These are phyloP conservation scores for Fusarium sp. DNA, from an alignment of 2,329 filamentous ascomycete genomes.

Conservation along the genomic window DNA sequence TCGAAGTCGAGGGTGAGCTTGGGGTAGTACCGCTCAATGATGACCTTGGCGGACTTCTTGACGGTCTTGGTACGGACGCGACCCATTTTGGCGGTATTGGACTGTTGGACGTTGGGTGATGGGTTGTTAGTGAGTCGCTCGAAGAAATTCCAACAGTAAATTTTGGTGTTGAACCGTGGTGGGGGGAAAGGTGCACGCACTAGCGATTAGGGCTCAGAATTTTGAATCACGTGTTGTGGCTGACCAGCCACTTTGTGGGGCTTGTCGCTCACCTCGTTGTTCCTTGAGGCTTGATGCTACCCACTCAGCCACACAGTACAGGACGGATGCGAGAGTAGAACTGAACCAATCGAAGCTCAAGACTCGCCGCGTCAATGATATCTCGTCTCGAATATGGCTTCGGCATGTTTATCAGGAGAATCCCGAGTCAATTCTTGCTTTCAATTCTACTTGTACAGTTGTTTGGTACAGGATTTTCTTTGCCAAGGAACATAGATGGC, in stretches of 20 bases:
- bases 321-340: no score
- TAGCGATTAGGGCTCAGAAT: constrained; percentile 44
- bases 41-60: constrained; percentile 93
- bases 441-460: constrained; percentile 47
- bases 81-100: constrained; percentile 70
- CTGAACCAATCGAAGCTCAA: no score
- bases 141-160: constrained; percentile 39
- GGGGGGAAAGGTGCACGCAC: constrained; percentile 26
- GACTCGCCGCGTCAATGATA: no score
- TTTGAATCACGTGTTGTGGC: constrained; percentile 38
- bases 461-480: constrained; percentile 43
- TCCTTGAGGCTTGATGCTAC: not conserved
- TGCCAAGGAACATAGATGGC: constrained; percentile 33
- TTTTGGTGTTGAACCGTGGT: constrained; percentile 43
- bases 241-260: not conserved
- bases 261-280: not conserved
- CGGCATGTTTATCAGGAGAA: constrained; percentile 28
- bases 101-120: constrained; percentile 49
- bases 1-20: constrained; percentile 99
- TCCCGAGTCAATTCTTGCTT: constrained; percentile 30
- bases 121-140: constrained; percentile 45
- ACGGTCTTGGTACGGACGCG: constrained; percentile 74
- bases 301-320: no score
- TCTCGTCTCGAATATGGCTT: not conserved
- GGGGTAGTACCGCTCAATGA: constrained; percentile 98